Base-by-base conservation (phyloP, 805 yeast genomes). In the Citeromyces nyonsensis region DNA sequence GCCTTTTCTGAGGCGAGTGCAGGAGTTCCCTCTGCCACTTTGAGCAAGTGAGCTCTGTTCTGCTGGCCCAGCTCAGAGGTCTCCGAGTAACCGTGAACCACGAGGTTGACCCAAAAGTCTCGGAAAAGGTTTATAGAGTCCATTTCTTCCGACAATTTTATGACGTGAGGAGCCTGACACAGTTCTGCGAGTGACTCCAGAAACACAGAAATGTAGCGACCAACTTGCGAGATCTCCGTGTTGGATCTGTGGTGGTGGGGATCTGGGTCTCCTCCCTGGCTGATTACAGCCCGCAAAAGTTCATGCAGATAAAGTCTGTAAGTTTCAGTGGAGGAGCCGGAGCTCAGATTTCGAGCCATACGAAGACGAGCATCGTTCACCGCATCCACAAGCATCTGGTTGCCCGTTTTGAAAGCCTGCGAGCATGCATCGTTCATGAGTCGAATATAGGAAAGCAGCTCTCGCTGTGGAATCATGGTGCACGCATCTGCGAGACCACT, bases 61-160 rank as follows among this genome's bases (percentile, higher is more conserved):
- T 55, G 54, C 35, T 56, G 53, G 10, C 71, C 65, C 45, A 74
- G 57, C 10, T 60, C 58, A 0, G 91, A 73, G 25, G 61, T 61
- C 35, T 61, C 60, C n/a, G 73, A 66, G 48, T 75, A 84, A 0
- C 98, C 98, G 52, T 91, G 95, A 18, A 86, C 80, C 4, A 77
- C 88, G 64, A 91, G 61, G 46, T 88, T 91, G 51, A 83, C 84
- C 99, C 99, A 91, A 29, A 84, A 73, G 51, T 91, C 80, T 46
- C 93, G 68, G 59, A 88, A 83, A 37, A 75, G 57, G 30, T 66
- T 63, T 31, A 73, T 57, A 1, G 72, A 57, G 2, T 57, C 57
- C 26, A 69, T 68, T 39, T 76, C 70, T 44, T 64, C 40, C 10
- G 46, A 47, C 14, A 59, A 44, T 1, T 79, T 72, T 4, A 47